Conservation (phyloP, 177 flowering plant genomes). For the Vitis hybrid region DNA sequence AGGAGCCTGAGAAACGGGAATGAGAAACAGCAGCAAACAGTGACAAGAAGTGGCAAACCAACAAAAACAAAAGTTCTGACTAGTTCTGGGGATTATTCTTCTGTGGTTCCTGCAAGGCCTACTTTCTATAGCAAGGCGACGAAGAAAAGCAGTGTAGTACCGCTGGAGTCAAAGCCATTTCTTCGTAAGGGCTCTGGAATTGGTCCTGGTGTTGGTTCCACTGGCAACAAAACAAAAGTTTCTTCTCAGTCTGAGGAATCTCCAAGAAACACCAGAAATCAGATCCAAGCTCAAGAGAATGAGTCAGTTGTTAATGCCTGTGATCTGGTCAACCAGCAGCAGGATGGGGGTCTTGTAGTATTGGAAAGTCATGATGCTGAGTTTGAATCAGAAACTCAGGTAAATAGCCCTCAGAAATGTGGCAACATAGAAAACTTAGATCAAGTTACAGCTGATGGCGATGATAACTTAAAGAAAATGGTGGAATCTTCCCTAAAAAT, state of each 20-base stretch:
- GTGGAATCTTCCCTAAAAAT: constrained; percentile 29
- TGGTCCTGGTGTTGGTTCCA: constrained; percentile 37
- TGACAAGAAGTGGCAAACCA: constrained; percentile 33
- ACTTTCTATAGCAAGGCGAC: constrained; percentile 61
- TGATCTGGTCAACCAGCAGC: constrained; percentile 26
- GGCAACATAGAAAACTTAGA: constrained; percentile 27
- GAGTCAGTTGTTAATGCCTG: constrained; percentile 32
- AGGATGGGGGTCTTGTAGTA: constrained; percentile 21
- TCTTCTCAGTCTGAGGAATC: constrained; percentile 42
- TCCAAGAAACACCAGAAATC: constrained; percentile 23
- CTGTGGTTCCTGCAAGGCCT: constrained; percentile 43
- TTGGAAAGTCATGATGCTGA: constrained; percentile 20
- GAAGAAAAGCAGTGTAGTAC: constrained; percentile 84
- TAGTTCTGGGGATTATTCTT: constrained; percentile 36
- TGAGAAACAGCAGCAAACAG: constrained; percentile 39
- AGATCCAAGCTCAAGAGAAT: constrained; percentile 28
- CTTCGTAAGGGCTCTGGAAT: constrained; percentile 58
- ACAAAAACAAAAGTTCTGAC: constrained; percentile 36
- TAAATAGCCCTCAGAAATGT: constrained; percentile 24
- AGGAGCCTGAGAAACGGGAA: constrained; percentile 31
- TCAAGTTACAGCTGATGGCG: constrained; percentile 29
- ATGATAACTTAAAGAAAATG: constrained; percentile 20
- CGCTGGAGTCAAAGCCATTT: constrained; percentile 74
- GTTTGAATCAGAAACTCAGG: constrained; percentile 34
- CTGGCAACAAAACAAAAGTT: constrained; percentile 34